phyloP scores from a whole-genome alignment of 192 early-diverging fungal genomes.

The Coemansia sp. region DNA sequence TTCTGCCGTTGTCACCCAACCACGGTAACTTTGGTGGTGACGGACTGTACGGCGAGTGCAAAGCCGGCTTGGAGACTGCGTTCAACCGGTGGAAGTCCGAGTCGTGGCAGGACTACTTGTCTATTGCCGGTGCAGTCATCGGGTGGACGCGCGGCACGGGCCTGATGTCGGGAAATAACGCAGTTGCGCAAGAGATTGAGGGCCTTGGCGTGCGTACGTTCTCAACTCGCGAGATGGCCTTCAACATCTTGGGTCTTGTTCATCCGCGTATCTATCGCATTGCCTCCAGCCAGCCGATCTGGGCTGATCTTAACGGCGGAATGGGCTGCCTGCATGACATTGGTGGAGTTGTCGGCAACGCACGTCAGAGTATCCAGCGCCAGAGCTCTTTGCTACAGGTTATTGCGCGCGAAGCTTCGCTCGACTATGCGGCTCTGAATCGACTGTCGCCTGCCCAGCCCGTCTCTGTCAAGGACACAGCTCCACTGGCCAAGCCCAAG shows the following conservation, averaged over 20 bases:
- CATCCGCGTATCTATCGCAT: conserved; percentile 79
- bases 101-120: conserved; percentile 80
- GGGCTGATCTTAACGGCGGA: conserved; percentile 93
- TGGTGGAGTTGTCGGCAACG: conserved; percentile 60
- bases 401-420: conserved; percentile 61
- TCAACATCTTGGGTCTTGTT: conserved; percentile 90
- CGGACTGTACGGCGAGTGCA: conserved; percentile 93
- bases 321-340: conserved; percentile 32
- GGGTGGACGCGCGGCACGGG: conserved; percentile 97
- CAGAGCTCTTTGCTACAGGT: conserved; percentile 68
- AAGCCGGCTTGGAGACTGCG: conserved; percentile 83
- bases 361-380: conserved; percentile 60
- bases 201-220: conserved; percentile 90
- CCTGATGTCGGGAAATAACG: conserved; percentile 91
- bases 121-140: too few species aligned
- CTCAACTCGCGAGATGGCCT: conserved; percentile 93
- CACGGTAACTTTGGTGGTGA: conserved; percentile 90
- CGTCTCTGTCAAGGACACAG: neutral
- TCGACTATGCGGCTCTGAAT: conserved; percentile 67
- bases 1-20: conserved; percentile 91
- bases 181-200: conserved; percentile 89
- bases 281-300: conserved; percentile 77
- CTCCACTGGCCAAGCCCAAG: conserved; percentile 12
- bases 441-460: conserved; percentile 59
- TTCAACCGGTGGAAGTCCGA: conserved; percentile 91